phyloP scores from a whole-genome alignment of 192 early-diverging fungal genomes.

The Chytriomyces hyalinus region DNA sequence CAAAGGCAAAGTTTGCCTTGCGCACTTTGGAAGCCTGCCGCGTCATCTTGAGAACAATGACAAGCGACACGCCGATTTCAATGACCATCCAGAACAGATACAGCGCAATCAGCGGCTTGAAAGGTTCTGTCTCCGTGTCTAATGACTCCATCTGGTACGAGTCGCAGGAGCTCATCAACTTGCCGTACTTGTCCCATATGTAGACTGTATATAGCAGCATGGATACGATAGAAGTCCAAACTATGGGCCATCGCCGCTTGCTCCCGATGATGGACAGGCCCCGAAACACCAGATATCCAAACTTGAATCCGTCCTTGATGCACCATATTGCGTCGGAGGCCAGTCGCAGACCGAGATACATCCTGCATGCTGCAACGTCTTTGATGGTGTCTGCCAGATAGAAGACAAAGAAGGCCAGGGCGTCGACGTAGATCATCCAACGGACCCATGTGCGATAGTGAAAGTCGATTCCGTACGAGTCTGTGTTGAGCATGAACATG shows the following conservation, averaged over 20 bases:
- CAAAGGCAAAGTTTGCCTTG: slow-evolving; percentile 22
- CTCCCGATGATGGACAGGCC: slow-evolving; percentile 23
- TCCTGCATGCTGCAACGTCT: background rate
- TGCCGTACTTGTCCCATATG: background rate
- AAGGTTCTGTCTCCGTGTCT: background rate
- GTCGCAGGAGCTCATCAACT: background rate
- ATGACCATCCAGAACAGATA: slow-evolving; percentile 26
- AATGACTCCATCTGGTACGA: background rate
- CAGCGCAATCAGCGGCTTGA: slow-evolving; percentile 4
- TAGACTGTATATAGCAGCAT: background rate
- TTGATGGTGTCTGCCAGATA: slow-evolving; percentile 24
- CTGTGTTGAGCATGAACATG: slow-evolving; percentile 30
- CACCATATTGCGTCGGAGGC: background rate
- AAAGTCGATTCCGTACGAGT: slow-evolving; percentile 31
- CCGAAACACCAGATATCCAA: slow-evolving; percentile 20
- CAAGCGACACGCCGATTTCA: slow-evolving; percentile 14
- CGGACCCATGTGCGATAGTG: slow-evolving; percentile 33
- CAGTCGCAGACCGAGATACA: background rate
- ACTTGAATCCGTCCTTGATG: slow-evolving; percentile 27
- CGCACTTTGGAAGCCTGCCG: background rate
- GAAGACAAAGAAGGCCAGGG: slow-evolving; percentile 29
- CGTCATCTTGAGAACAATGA: slow-evolving; percentile 26
- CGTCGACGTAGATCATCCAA: slow-evolving; percentile 38
- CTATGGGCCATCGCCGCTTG: slow-evolving; percentile 28
- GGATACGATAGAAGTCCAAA: background rate